Evolutionary conservation across 768 basidiomycete genomes (phyloP), one percentile per base, ranked within the genome.

Genomic region (Hericium alpestre): DNA sequence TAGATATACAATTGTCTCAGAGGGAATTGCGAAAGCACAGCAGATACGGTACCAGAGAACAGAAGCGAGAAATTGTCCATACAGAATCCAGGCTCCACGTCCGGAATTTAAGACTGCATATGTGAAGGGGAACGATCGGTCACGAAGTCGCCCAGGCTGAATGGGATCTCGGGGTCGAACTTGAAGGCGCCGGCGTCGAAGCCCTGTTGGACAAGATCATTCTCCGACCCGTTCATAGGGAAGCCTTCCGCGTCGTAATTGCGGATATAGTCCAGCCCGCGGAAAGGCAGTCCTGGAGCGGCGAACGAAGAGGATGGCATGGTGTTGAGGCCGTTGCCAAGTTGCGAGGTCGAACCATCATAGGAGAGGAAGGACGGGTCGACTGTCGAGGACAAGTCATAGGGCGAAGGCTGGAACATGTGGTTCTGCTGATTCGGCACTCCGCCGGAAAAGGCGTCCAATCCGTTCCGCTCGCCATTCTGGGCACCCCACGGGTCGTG

Each of bases 261-360:
- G 63, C 86, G 81, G 65, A 93, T 84, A 64, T 81, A 93, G 63
- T 93, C 90, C 37, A 92, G 75, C 10, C 89, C 90, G 32, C 82
- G 78, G 74, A 92, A 93, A 1, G 89, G 90, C n/a, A 91, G 74
- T 40, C 87, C 87, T 22, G 83, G 76, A 9, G 81, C 81, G 60
- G 83, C 74, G 66, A 90, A 90, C 4, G 78, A 74, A n/a, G 85
- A 69, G 5, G 76, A 79, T 12, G 84, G 79, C 48, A 69, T 65
- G 54, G 74, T 61, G 58, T 77, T 76, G n/a, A 74, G 57, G n/a
- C 67, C 61, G 54, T 41, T 5, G 27, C 59, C 46, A 4, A 51
- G 25, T 47, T 58, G 59, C 6, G 57, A 51, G 5, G 52, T 43
- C 15, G 61, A 8, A 11, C 41, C 55, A 5, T 22, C n/a, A 49